These are phyloP conservation scores for Ceriops tagal DNA, from an alignment of 345 rosid species.

Conservation along the genomic window DNA sequence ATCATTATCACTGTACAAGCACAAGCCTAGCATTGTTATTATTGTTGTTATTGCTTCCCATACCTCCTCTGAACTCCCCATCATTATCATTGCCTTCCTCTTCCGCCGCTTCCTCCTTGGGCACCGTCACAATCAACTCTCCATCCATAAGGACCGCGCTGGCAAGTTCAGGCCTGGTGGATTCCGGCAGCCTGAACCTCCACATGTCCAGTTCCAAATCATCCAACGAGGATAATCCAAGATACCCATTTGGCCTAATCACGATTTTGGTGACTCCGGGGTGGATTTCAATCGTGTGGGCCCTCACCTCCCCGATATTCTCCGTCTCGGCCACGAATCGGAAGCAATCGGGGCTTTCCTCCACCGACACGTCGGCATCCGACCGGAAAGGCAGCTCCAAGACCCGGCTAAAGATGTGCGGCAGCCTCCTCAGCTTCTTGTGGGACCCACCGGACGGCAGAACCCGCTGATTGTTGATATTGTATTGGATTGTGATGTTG, in stretches of 20 bases:
- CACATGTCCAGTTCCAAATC: conserved; percentile 89
- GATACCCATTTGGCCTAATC: conserved; percentile 58
- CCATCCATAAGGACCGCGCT: conserved; percentile 69
- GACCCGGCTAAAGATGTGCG: conserved; percentile 87
- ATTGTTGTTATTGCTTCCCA: conserved; percentile 46
- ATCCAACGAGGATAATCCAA: conserved; percentile 54
- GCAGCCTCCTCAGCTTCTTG: conserved; percentile 84
- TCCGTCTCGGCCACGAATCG: conserved; percentile 78
- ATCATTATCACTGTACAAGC: conserved; percentile 62
- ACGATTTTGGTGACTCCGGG: conserved; percentile 92
- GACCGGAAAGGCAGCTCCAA: conserved; percentile 90
- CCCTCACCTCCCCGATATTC: conserved; percentile 61
- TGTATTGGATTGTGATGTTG: conserved; percentile 53
- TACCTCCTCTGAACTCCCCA: conserved; percentile 66
- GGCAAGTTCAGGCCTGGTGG: conserved; percentile 90
- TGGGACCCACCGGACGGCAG: conserved; percentile 38
- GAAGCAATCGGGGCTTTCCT: conserved; percentile 73
- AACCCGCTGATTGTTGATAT: conserved; percentile 29
- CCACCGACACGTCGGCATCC: conserved; percentile 75
- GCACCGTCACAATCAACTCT: conserved; percentile 84
- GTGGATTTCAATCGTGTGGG: conserved; percentile 75
- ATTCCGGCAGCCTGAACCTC: conserved; percentile 85
- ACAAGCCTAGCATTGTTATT: conserved; percentile 52
- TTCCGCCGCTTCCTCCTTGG: conserved; percentile 49
- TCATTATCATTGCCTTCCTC: conserved; percentile 30